Evolutionary conservation across 148 eudicot genomes (phyloP).

Genomic region (Polygonum maritimum): DNA sequence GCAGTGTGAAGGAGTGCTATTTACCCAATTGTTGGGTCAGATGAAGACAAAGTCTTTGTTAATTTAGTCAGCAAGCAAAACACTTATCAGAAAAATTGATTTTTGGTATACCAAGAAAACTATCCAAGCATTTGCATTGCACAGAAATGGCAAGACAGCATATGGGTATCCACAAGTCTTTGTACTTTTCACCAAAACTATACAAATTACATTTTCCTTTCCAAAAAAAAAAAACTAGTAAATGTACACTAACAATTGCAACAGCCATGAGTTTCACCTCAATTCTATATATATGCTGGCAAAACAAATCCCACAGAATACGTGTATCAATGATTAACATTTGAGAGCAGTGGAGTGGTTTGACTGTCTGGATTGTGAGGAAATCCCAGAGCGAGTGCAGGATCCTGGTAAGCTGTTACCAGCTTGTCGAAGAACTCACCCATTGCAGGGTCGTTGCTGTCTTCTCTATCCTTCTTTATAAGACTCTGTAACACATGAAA

Average conservation of each 20-base stretch:
- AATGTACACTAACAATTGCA: neutral
- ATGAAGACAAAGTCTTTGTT: neutral
- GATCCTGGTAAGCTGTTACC: constrained; percentile 66
- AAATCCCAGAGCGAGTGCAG: constrained; percentile 41
- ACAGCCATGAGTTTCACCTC: neutral
- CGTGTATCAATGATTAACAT: neutral
- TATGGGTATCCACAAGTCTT: neutral
- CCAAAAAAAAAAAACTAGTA: neutral
- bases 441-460: constrained; percentile 50
- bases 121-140: neutral
- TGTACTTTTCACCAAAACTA: neutral
- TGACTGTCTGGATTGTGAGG: constrained; percentile 24
- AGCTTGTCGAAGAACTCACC: constrained; percentile 49
- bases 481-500: constrained; percentile 43
- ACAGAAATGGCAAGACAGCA: neutral
- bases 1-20: too few species aligned
- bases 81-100: too few species aligned
- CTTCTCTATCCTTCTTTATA: constrained; percentile 64
- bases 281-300: neutral
- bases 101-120: too few species aligned
- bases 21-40: too few species aligned
- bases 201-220: neutral
- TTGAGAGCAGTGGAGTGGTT: constrained; percentile 51
- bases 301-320: neutral
- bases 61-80: too few species aligned